These are phyloP conservation scores for Penicillium salamii DNA, from an alignment of 495 filamentous ascomycete genomes.

Conservation along the genomic window DNA sequence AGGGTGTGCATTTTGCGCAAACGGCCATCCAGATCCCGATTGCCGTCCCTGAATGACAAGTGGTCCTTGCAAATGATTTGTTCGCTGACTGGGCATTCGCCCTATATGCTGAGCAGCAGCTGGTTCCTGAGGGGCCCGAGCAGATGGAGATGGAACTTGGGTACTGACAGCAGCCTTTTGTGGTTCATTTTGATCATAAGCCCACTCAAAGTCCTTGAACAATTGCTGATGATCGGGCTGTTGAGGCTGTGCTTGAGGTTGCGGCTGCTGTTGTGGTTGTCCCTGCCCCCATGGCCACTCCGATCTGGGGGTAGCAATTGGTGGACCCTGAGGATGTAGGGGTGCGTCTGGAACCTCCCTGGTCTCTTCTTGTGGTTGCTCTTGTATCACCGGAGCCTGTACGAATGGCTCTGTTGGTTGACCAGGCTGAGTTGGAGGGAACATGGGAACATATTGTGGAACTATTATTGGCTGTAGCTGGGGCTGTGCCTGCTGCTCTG, in stretches of 20 bases:
- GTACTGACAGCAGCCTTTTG: neutral
- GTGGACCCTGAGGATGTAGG: neutral
- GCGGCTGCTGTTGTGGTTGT: neutral
- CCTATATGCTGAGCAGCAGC: neutral
- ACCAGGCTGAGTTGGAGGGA: constrained; percentile 19
- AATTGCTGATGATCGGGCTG: neutral
- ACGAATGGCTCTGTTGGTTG: constrained; percentile 6
- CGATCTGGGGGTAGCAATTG: neutral
- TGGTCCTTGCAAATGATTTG: neutral
- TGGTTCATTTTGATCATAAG: neutral
- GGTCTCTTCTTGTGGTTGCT: neutral
- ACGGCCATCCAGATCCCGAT: constrained; percentile 8
- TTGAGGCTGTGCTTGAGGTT: neutral
- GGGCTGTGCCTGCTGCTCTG: constrained; percentile 5
- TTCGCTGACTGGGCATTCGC: neutral
- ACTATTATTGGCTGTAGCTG: constrained; percentile 20
- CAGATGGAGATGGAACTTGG: neutral
- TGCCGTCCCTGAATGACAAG: constrained; percentile 5
- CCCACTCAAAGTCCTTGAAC: neutral
- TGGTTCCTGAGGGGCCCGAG: neutral
- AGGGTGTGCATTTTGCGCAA: neutral
- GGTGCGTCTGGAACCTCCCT: neutral
- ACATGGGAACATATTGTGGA: constrained; percentile 27
- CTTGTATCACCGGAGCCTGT: neutral
- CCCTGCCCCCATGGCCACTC: constrained; percentile 8